These are phyloP conservation scores for Pulveroboletus ravenelii DNA, from an alignment of 768 basidiomycete species.

Conservation along the genomic window DNA sequence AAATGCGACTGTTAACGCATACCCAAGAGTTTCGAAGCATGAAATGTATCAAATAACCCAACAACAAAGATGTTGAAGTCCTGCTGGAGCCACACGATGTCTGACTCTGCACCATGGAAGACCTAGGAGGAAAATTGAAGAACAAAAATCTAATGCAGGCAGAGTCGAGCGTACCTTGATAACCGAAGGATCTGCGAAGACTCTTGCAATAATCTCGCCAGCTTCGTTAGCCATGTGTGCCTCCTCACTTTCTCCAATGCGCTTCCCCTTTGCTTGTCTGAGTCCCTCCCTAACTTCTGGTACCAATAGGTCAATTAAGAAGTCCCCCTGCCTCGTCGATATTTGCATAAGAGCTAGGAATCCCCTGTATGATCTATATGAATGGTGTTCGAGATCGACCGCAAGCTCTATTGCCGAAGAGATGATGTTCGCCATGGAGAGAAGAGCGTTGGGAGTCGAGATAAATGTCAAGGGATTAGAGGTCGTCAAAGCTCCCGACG, in stretches of 20 bases:
- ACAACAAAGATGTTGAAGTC: conserved; percentile 93
- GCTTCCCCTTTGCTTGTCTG: conserved; percentile 51
- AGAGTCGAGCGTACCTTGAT: conserved; percentile 59
- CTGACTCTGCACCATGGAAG: conserved; percentile 91
- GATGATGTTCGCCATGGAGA: conserved; percentile 64
- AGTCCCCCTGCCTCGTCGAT: conserved; percentile 79
- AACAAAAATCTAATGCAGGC: not conserved
- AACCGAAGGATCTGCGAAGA: conserved; percentile 75
- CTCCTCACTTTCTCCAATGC: conserved; percentile 6
- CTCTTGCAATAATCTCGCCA: conserved; percentile 44
- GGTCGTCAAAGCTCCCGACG: not conserved
- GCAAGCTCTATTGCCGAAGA: conserved; percentile 72
- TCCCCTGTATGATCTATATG: conserved; percentile 76
- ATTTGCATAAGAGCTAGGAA: conserved; percentile 94
- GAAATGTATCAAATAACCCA: conserved; percentile 95
- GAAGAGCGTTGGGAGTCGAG: conserved; percentile 50
- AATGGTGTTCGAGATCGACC: conserved; percentile 93
- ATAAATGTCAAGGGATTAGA: conserved; percentile 61
- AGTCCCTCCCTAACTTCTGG: conserved; percentile 63
- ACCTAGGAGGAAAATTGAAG: conserved; percentile 44
- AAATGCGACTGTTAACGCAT: not conserved
- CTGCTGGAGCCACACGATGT: conserved; percentile 94
- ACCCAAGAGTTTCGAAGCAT: conserved; percentile 87
- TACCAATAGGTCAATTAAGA: conserved; percentile 76
- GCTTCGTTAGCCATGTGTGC: conserved; percentile 21